Conservation (phyloP, 139 green algal genomes). For the Chlorella sp. region DNA sequence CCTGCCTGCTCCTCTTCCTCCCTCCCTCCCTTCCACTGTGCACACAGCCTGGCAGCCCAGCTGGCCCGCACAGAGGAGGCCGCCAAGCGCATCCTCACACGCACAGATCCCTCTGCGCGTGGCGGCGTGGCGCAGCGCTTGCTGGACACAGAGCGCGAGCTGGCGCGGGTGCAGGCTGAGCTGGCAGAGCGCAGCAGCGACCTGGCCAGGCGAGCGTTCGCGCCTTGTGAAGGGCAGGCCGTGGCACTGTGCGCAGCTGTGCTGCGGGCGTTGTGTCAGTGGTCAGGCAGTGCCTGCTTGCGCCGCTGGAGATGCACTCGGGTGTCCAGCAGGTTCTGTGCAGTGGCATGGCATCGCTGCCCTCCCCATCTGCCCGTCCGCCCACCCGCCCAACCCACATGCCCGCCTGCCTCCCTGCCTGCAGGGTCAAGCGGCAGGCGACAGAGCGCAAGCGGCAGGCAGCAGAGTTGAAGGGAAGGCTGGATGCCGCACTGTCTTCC, state of each 20-base stretch:
- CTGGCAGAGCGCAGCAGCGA: slow-evolving; percentile 63
- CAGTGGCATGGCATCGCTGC: background rate
- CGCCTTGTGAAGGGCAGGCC: background rate
- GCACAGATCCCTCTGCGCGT: slow-evolving; percentile 56
- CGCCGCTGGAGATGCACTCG: background rate
- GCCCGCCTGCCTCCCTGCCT: background rate
- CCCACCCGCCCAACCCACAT: background rate
- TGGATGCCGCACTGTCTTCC: slow-evolving; percentile 59
- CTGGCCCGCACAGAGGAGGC: slow-evolving; percentile 80
- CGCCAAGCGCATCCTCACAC: slow-evolving; percentile 74
- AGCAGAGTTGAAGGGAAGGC: slow-evolving; percentile 53
- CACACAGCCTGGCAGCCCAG: slow-evolving; percentile 74
- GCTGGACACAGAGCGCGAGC: slow-evolving; percentile 66
- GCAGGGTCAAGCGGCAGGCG: slow-evolving; percentile 40
- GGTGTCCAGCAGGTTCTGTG: background rate
- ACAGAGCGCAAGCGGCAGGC: slow-evolving; percentile 49
- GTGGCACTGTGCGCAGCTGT: background rate
- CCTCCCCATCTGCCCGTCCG: background rate
- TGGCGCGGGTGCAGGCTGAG: slow-evolving; percentile 58
- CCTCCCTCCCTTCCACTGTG: background rate
- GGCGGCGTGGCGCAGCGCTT: slow-evolving; percentile 71
- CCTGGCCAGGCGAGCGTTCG: slow-evolving; percentile 49
- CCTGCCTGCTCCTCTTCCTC: background rate
- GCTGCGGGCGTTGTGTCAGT: background rate
- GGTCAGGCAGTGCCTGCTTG: background rate